A percentile compares a stretch with the other conserved stretches of the same genome.
Evolutionary conservation across 768 basidiomycete species (phyloP).

Genomic region (Phlebiopsis gigantea): DNA sequence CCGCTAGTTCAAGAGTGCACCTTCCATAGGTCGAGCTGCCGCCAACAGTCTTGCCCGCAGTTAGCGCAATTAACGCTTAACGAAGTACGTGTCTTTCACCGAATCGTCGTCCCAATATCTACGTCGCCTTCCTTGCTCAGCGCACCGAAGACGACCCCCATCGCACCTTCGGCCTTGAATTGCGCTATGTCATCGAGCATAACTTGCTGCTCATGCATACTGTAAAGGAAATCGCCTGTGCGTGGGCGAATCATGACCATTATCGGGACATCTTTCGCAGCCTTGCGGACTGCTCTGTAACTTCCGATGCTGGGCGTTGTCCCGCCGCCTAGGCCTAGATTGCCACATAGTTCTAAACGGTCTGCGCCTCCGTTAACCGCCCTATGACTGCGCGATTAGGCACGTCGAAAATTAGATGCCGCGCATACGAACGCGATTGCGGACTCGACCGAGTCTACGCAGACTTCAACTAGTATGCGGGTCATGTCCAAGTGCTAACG

Average conservation of each 20-base stretch:
- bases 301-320: slow-evolving; percentile 80
- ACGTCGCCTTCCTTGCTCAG: slow-evolving; percentile 52
- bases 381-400: slow-evolving; percentile 30
- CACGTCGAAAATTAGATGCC: neutral
- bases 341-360: slow-evolving; percentile 72
- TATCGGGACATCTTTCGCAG: slow-evolving; percentile 46
- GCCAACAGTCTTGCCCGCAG: slow-evolving; percentile 42
- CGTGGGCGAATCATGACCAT: slow-evolving; percentile 88
- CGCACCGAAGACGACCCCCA: slow-evolving; percentile 64
- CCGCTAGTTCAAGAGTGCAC: too few relatives aligned
- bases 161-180: slow-evolving; percentile 52
- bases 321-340: slow-evolving; percentile 70
- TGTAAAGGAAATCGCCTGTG: slow-evolving; percentile 74
- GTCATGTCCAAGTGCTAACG: neutral
- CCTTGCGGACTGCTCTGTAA: slow-evolving; percentile 48
- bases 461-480: slow-evolving; percentile 34
- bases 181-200: slow-evolving; percentile 69
- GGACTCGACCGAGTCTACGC: slow-evolving; percentile 73
- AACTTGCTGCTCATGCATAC: slow-evolving; percentile 56
- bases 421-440: slow-evolving; percentile 49
- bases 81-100: slow-evolving; percentile 27
- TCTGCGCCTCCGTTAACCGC: slow-evolving; percentile 69
- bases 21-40: slow-evolving; percentile 57
- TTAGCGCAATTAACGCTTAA: neutral
- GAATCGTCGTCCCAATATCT: slow-evolving; percentile 53